Percentiles rank a stretch among this genome's conserved stretches.
phyloP scores from a whole-genome alignment of 176 grass and related monocot genomes.

The Cenchrus purpureus region DNA sequence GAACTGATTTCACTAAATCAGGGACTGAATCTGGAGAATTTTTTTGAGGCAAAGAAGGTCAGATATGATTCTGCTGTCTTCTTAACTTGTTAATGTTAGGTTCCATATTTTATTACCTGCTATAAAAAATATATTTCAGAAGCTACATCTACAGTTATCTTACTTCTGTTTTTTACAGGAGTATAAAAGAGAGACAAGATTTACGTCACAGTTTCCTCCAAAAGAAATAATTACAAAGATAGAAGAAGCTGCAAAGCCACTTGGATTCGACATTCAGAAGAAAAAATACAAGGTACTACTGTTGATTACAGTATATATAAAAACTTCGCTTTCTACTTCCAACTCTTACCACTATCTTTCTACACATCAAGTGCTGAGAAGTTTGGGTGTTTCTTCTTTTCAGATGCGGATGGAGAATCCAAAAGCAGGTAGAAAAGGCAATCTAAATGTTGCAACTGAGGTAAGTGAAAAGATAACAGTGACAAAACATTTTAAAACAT shows the following conservation, averaged over 20 bases:
- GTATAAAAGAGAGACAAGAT: conserved; percentile 94
- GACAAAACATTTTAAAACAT: conserved; percentile 27
- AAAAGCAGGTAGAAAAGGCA: conserved; percentile 97
- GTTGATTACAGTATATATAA: conserved; percentile 21
- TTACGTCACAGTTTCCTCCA: conserved; percentile 86
- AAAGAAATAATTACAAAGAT: conserved; percentile 95
- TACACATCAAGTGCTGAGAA: not conserved
- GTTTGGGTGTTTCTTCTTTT: conserved; percentile 34
- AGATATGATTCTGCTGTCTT: conserved; percentile 22
- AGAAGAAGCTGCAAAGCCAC: conserved; percentile 94
- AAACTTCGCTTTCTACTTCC: not conserved
- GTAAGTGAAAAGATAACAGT: conserved; percentile 37
- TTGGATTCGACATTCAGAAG: conserved; percentile 97
- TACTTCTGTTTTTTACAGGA: conserved; percentile 58
- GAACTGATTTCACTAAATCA: conserved; percentile 96
- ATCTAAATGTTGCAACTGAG: conserved; percentile 99
- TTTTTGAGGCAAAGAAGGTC: conserved; percentile 89
- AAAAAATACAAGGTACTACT: conserved; percentile 90
- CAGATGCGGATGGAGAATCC: conserved; percentile 92
- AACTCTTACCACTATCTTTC: not conserved
- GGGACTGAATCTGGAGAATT: conserved; percentile 91
- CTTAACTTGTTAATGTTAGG: not conserved
- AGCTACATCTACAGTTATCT: conserved; percentile 15
- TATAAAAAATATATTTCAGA: conserved; percentile 16
- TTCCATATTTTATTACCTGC: conserved; percentile 2